Conservation (phyloP, 148 eudicot species). For the Dianthus caryophyllus region DNA sequence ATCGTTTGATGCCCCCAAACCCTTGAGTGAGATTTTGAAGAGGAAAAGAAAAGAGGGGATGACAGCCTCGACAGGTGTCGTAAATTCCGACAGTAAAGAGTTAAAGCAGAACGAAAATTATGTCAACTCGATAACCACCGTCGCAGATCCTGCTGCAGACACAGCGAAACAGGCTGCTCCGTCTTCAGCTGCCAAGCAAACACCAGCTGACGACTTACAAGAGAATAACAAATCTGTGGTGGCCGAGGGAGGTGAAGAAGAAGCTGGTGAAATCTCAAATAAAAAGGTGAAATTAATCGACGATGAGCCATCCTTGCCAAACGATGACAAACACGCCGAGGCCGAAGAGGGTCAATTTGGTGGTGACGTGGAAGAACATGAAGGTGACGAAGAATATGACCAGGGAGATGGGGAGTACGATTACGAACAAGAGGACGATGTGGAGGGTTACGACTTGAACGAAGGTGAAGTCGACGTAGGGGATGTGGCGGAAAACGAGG, state of each 20-base stretch:
- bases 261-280: constrained; percentile 28
- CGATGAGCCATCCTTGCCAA: constrained; percentile 20
- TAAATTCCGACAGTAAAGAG: constrained; percentile 24
- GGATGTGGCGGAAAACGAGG: constrained; percentile 37
- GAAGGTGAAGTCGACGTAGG: constrained; percentile 40
- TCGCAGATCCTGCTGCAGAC: background rate
- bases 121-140: background rate
- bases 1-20: constrained; percentile 88
- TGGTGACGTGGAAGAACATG: constrained; percentile 38
- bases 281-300: constrained; percentile 30
- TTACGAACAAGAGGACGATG: constrained; percentile 58
- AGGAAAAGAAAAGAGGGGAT: constrained; percentile 47
- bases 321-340: constrained; percentile 22
- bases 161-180: constrained; percentile 7
- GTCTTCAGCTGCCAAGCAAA: constrained; percentile 18
- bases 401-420: constrained; percentile 54
- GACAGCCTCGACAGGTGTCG: constrained; percentile 8
- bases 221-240: constrained; percentile 26
- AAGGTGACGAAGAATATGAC: constrained; percentile 48
- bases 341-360: constrained; percentile 38
- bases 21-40: constrained; percentile 86
- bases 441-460: constrained; percentile 49
- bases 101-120: background rate
- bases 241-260: constrained; percentile 27
- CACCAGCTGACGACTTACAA: constrained; percentile 13